Evolutionary conservation across 1,139 yeast species (phyloP).

Genomic region (Suhomyces maxii): DNA sequence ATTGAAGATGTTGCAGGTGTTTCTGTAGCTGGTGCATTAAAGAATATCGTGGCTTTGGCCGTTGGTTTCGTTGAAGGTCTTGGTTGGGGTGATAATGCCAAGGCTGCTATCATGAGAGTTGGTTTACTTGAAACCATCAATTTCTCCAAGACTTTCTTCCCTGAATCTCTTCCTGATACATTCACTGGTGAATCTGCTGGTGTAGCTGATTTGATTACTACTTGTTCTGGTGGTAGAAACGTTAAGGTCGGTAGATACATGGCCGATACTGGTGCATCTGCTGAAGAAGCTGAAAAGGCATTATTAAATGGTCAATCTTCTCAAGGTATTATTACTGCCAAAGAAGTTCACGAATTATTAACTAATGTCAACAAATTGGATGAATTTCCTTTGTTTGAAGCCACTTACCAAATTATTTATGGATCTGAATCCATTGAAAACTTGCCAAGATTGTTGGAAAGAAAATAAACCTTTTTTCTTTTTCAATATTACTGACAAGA

Average conservation of each 20-base stretch:
- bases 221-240: constrained; percentile 52
- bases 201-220: constrained; percentile 51
- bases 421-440: constrained; percentile 45
- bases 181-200: constrained; percentile 52
- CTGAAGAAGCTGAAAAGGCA: constrained; percentile 45
- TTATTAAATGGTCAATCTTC: constrained; percentile 53
- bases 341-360: constrained; percentile 50
- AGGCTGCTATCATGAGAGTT: constrained; percentile 51
- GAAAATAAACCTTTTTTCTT: neutral
- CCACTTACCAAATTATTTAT: constrained; percentile 47
- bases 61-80: constrained; percentile 52
- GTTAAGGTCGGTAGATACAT: constrained; percentile 50
- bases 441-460: constrained; percentile 41
- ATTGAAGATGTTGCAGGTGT: constrained; percentile 51
- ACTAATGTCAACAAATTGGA: constrained; percentile 30
- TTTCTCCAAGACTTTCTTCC: constrained; percentile 44
- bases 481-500: neutral
- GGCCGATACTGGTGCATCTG: constrained; percentile 47
- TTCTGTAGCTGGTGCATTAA: constrained; percentile 52
- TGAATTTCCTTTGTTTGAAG: constrained; percentile 50
- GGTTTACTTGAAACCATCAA: constrained; percentile 46
- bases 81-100: constrained; percentile 55
- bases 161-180: constrained; percentile 39
- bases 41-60: constrained; percentile 49
- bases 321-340: constrained; percentile 50